Percentiles rank a stretch among this genome's conserved stretches.
Evolutionary conservation across 176 grass and related monocot genomes (phyloP).

Genomic region (Tillandsia fasciculata): DNA sequence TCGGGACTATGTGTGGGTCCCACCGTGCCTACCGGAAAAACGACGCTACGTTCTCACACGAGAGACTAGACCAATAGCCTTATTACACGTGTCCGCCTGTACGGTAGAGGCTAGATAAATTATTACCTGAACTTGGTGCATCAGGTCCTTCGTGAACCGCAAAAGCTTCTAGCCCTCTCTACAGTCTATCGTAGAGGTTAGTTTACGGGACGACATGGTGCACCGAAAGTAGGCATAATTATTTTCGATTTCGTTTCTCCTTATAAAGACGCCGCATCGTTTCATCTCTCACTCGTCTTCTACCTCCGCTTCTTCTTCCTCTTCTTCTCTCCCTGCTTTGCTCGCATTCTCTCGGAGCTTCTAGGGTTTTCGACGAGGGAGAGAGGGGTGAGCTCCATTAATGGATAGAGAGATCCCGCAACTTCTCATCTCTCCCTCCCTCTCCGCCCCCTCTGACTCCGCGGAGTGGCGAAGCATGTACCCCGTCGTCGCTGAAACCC

Average conservation of each 20-base stretch:
- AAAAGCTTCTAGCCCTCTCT: too few species aligned
- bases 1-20: background rate
- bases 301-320: background rate
- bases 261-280: background rate
- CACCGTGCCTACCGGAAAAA: background rate
- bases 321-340: too few species aligned
- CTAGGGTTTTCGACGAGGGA: background rate
- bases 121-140: too few species aligned
- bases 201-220: too few species aligned
- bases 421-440: background rate
- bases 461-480: too few species aligned
- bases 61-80: background rate
- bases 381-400: background rate
- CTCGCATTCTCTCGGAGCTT: background rate
- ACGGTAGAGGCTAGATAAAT: too few species aligned
- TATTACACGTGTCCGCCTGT: background rate
- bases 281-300: background rate
- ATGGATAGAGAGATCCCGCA: conserved; percentile 4
- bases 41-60: background rate
- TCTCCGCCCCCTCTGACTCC: background rate
- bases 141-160: too few species aligned
- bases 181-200: too few species aligned
- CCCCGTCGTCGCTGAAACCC: too few species aligned
- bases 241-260: too few species aligned
- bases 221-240: too few species aligned